Conservation (phyloP, 345 rosid genomes). For the Linum trigynum region DNA sequence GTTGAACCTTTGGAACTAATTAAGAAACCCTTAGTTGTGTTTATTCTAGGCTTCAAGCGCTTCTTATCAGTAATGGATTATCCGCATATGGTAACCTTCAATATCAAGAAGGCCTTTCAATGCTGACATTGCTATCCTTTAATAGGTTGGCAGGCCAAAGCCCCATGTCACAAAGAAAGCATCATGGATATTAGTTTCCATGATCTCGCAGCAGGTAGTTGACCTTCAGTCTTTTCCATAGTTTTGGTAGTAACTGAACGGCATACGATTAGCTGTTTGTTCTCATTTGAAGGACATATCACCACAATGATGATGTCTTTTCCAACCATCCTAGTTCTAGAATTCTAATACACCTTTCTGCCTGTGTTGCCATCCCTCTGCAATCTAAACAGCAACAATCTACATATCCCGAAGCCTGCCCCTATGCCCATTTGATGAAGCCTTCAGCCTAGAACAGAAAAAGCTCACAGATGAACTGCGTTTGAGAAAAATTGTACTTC, state of each 20-base stretch:
- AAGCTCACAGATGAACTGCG: conserved; percentile 21
- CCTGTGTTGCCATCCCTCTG: conserved; percentile 25
- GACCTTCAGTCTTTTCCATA: not conserved
- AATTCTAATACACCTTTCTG: conserved; percentile 28
- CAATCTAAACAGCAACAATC: conserved; percentile 30
- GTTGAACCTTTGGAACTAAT: not conserved
- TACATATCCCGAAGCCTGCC: conserved; percentile 27
- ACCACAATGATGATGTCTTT: conserved; percentile 18
- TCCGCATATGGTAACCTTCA: not conserved
- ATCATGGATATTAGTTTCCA: conserved; percentile 37
- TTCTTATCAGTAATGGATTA: not conserved
- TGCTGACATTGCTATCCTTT: conserved; percentile 13
- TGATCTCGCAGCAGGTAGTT: conserved; percentile 14
- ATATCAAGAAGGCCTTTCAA: conserved; percentile 1
- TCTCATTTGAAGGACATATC: conserved; percentile 8
- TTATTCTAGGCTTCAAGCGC: not conserved
- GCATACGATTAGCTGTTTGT: conserved; percentile 3
- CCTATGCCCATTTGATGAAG: conserved; percentile 25
- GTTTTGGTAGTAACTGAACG: not conserved
- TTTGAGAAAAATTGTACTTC: conserved; percentile 21
- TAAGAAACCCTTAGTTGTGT: not conserved
- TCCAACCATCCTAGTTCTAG: conserved; percentile 24
- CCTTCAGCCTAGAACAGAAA: conserved; percentile 28
- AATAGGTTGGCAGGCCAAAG: conserved; percentile 21
- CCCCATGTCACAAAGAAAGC: conserved; percentile 18